Base-by-base conservation (phyloP, 108 stramenopile species). In the Pseudonitzschia multiseries region DNA sequence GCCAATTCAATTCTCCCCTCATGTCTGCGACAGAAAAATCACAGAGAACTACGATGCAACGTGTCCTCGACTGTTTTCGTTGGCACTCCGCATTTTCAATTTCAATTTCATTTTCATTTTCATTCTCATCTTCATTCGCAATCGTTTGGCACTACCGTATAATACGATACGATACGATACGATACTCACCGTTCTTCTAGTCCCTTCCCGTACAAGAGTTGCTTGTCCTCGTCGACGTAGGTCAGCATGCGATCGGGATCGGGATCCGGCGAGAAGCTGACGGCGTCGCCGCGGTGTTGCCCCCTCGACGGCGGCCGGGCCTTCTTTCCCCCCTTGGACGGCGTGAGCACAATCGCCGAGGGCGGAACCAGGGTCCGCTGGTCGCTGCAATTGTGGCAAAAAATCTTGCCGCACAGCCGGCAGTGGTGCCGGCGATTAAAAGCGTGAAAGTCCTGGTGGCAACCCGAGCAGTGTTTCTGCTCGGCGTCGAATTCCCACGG, bases 391-490 rank as follows among this genome's bases (percentile, higher is more conserved):
- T 79, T 65, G 36, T 85, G 71, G 62, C 95, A 96, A 72, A 93
- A 96, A 22, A 96, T 80, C 57, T 86, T 78, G 10, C 95, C 95
- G 67, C 95, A 96, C 31, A 88, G 69, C 17, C 95, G 91, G 70
- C 95, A 96, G 79, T 96, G 95, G 65, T 96, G 95, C 18, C 87
- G 75, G 0, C 91, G 89, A 67, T 94, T 82, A 46, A 96, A 50
- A 12, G 73, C 70, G 71, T 86, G 84, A 75, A 94, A 96, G 40
- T 67, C 78, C 18, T 60, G 31, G 18, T 46, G 65, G 57, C 95
- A 96, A 20, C 69, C 26, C 22, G 75, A 63, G 74, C 95, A 96
- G 41, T 64, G 53, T 5, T 40, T 31, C 32, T 77, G 75, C 13
- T 51, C 21, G 10, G 62, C 62, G 75, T 95, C 88, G 73, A 71